phyloP scores from a whole-genome alignment of 2,329 filamentous ascomycete species.

The Fusarium clavum region DNA sequence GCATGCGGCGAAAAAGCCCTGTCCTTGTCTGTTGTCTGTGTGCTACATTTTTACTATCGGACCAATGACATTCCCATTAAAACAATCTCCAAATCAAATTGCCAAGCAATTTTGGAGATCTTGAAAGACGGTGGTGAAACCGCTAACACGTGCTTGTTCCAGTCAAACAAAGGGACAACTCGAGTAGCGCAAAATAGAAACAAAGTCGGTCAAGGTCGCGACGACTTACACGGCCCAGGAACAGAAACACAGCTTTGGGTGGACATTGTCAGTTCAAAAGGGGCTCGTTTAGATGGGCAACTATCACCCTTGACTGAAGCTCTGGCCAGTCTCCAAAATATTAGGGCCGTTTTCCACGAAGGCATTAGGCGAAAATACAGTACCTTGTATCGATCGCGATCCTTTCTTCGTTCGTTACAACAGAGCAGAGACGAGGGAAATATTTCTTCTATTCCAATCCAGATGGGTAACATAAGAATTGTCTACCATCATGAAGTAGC shows the following conservation, averaged over 20 bases:
- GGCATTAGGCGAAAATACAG: constrained; percentile 5
- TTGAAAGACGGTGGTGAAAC: constrained; percentile 21
- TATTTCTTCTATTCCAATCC: no score
- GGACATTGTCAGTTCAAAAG: constrained; percentile 3
- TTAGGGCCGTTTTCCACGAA: constrained; percentile 26
- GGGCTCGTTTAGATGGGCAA: constrained; percentile 4
- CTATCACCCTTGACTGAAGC: constrained; percentile 12
- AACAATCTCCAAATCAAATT: constrained; percentile 28
- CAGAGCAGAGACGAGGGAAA: background rate
- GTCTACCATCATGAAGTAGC: background rate
- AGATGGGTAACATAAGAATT: no score
- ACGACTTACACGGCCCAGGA: background rate
- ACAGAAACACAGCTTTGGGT: background rate
- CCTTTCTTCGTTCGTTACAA: background rate
- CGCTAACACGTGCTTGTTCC: constrained; percentile 20
- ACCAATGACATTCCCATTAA: constrained; percentile 23
- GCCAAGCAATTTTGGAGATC: constrained; percentile 27
- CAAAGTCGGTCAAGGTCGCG: constrained; percentile 4
- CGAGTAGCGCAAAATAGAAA: background rate
- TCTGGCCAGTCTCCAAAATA: constrained; percentile 11
- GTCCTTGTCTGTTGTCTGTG: constrained; percentile 19
- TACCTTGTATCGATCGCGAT: constrained; percentile 15
- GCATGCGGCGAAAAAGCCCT: constrained; percentile 3
- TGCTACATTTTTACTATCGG: constrained; percentile 21
- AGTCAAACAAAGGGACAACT: constrained; percentile 2